phyloP scores from a whole-genome alignment of 768 basidiomycete genomes.

The Boletus edulis region DNA sequence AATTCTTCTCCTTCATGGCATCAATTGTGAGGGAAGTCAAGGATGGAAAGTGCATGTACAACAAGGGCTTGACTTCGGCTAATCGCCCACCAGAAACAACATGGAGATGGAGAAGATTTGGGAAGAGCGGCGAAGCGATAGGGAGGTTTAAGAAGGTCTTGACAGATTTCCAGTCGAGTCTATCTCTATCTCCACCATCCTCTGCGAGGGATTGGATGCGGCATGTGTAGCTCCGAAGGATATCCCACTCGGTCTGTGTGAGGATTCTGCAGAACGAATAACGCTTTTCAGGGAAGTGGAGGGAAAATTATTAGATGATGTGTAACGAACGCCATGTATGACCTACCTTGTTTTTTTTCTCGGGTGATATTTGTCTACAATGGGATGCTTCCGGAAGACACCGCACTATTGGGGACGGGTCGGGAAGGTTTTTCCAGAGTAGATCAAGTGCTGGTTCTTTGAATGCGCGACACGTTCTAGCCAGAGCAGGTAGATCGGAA shows the following conservation, averaged over 20 bases:
- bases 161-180: background rate
- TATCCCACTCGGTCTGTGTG: background rate
- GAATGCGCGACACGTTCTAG: background rate
- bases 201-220: background rate
- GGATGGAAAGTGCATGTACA: background rate
- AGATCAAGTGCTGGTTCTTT: background rate
- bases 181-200: too few species aligned
- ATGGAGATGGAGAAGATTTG: background rate
- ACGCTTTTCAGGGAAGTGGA: too few species aligned
- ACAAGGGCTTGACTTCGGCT: background rate
- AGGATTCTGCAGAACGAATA: background rate
- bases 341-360: background rate
- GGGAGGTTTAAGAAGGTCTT: background rate
- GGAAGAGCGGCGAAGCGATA: background rate
- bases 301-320: too few species aligned
- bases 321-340: too few species aligned
- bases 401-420: background rate
- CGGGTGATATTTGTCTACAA: too few species aligned
- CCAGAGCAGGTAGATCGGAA: background rate
- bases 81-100: background rate
- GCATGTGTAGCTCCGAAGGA: background rate
- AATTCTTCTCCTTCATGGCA: background rate
- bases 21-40: background rate
- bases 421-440: background rate
- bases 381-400: background rate